These are phyloP conservation scores for Trypanosoma platydactyli DNA, from an alignment of 208 protist genomes.

Conservation along the genomic window DNA sequence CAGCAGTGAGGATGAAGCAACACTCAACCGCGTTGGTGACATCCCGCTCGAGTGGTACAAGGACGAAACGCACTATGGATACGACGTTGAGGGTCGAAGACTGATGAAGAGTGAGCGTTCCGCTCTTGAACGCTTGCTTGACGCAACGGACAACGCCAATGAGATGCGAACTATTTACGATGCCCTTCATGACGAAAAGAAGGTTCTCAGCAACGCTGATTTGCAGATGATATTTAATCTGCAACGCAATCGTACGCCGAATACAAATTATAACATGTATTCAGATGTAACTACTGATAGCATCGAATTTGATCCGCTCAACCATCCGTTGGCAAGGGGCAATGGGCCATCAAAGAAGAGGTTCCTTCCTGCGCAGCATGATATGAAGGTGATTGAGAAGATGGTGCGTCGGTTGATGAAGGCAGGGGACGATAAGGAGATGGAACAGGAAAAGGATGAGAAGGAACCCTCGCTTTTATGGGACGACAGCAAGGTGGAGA, in stretches of 20 bases:
- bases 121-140: constrained; percentile 89
- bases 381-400: constrained; percentile 92
- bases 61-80: constrained; percentile 92
- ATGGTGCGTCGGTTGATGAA: constrained; percentile 82
- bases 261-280: constrained; percentile 91
- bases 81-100: constrained; percentile 91
- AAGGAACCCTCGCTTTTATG: constrained; percentile 61
- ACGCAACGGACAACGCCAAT: constrained; percentile 91
- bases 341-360: constrained; percentile 78
- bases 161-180: constrained; percentile 92
- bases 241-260: constrained; percentile 89
- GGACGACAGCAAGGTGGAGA: constrained; percentile 85
- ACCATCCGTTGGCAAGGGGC: constrained; percentile 90
- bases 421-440: constrained; percentile 22
- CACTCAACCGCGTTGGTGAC: constrained; percentile 92
- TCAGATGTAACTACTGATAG: constrained; percentile 76
- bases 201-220: constrained; percentile 87
- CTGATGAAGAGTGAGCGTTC: constrained; percentile 87
- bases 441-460: constrained; percentile 32
- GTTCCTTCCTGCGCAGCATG: constrained; percentile 82
- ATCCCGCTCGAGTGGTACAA: constrained; percentile 95
- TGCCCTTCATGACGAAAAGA: constrained; percentile 87
- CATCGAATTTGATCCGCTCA: constrained; percentile 88
- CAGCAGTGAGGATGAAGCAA: constrained; percentile 90
- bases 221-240: constrained; percentile 93